Evolutionary conservation across 306 rosid genomes (phyloP).

Genomic region (Mucuna pruriens): DNA sequence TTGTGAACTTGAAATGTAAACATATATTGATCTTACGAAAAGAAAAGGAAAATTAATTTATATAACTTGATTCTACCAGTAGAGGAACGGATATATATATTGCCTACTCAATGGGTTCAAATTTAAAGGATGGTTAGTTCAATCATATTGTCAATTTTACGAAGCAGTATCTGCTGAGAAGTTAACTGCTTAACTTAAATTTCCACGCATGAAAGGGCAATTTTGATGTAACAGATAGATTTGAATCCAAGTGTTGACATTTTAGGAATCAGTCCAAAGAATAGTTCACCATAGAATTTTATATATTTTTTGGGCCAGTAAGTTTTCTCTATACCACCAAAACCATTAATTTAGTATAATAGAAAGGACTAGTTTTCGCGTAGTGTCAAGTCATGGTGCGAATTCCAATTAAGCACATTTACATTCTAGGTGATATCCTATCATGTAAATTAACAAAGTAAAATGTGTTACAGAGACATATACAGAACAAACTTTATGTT

Average conservation of each 20-base stretch:
- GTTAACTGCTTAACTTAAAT: conserved; percentile 16
- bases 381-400: background rate
- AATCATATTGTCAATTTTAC: conserved; percentile 5
- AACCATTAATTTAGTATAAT: background rate
- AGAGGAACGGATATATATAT: background rate
- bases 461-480: background rate
- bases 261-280: conserved; percentile 43
- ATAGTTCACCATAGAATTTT: conserved; percentile 36
- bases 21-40: background rate
- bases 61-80: background rate
- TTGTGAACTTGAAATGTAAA: background rate
- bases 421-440: conserved; percentile 5
- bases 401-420: background rate
- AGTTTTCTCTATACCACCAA: background rate
- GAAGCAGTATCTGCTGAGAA: background rate
- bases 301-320: background rate
- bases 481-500: conserved; percentile 19
- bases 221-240: conserved; percentile 18
- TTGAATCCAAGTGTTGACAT: conserved; percentile 30
- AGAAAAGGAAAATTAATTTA: background rate
- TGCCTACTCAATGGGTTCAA: conserved; percentile 16
- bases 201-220: conserved; percentile 14
- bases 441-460: background rate
- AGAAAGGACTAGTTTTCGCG: background rate
- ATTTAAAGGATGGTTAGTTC: background rate